Conservation (phyloP, 176 grass and related monocot species). For the sorghum (Sorghum bicolor) region DNA sequence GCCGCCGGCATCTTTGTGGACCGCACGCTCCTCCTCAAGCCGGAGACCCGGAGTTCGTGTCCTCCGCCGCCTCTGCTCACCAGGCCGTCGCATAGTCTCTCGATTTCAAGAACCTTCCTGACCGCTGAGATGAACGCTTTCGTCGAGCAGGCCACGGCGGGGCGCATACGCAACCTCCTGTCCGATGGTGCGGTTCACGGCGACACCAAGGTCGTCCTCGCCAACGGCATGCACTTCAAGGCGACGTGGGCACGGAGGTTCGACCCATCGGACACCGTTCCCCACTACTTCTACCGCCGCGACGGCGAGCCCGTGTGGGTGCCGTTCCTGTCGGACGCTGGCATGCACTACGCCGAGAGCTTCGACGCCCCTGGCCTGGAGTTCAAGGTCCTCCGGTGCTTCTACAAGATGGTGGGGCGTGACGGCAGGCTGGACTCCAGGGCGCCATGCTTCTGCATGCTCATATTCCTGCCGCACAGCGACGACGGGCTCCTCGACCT, state of each 20-base stretch:
- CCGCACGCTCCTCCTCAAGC: background rate
- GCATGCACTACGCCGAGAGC: background rate
- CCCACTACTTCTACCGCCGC: background rate
- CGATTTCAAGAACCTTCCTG: background rate
- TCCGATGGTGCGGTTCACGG: background rate
- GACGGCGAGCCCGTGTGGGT: background rate
- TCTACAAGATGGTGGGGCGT: conserved; percentile 26
- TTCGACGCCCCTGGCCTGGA: conserved; percentile 3
- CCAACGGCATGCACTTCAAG: conserved; percentile 36
- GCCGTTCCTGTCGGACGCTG: conserved; percentile 17
- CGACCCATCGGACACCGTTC: background rate
- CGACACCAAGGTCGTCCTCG: conserved; percentile 4
- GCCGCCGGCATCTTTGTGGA: conserved; percentile 26
- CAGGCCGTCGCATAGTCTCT: background rate
- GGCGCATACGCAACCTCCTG: background rate
- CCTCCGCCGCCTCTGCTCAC: background rate
- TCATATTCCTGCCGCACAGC: conserved; percentile 20
- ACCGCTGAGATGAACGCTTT: background rate
- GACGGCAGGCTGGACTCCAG: background rate
- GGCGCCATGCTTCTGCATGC: conserved; percentile 33
- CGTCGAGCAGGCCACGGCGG: background rate
- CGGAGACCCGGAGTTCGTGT: conserved; percentile 11
- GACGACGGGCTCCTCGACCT: conserved; percentile 7
- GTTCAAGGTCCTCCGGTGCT: conserved; percentile 28
- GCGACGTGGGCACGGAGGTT: conserved; percentile 18